Evolutionary conservation across 345 rosid species (phyloP), one percentile per base, ranked within the genome.

Genomic region (Combretum micranthum): DNA sequence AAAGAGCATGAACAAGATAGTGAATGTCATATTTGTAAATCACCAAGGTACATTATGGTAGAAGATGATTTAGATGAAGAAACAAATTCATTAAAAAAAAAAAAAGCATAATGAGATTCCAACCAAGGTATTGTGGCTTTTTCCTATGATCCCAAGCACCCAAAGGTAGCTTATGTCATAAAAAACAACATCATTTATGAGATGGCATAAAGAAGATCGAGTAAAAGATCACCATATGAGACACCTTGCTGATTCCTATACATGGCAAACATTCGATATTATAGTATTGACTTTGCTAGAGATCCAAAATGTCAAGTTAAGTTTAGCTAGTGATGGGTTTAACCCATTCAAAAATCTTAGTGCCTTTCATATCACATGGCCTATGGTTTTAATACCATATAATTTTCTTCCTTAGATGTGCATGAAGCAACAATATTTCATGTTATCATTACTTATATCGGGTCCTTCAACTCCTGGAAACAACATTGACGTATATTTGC

Each of bases 381-480:
- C 42, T 1, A 12, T 71, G 1, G 23, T 61, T 4, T 7, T 61
- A 10, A 4, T 62, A 1, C 52, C 17, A 2, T 71, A 56, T 32
- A 61, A 61, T 42, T 25, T 71, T 13, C 50, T 53, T 12, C 53
- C 52, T 1, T 66, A 61, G 68, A 32, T 47, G 1, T 62, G 50
- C 52, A 46, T 23, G 55, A 58, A 51, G 52, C 15, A 50, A 23
- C 5, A 22, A n/a, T 42, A 18, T 21, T 19, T 52, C 8, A 42
- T 57, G 46, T 32, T 20, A 16, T 42, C 56, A 2, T 15, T 42
- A 20, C 47, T 57, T 20, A 56, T 50, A 19, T 42, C 48, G 10
- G 62, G 56, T 13, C 39, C 45, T 1, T 17, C 20, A 44, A 13
- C 42, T 37, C 64, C 50, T 12, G 57, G 19, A 37, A 42, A 39